Percentiles rank a stretch among this genome's conserved stretches.
Conservation (phyloP, 2,329 filamentous ascomycete species). For the Ophiostoma ips region DNA sequence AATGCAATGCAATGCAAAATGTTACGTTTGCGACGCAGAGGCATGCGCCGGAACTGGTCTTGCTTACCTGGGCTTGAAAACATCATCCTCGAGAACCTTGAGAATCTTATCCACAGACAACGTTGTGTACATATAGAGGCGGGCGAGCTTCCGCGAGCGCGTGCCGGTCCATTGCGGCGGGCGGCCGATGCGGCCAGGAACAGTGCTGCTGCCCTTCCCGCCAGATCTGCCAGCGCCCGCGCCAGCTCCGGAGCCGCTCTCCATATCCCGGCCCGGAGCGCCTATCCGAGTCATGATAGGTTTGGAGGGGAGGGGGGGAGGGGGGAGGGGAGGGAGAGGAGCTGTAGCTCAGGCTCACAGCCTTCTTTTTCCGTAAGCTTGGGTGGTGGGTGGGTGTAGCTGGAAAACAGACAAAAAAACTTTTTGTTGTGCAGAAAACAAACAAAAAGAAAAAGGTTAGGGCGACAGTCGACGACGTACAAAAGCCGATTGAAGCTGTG, state of each 20-base stretch:
- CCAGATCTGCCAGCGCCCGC: conserved; percentile 5
- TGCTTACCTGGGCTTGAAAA: conserved; percentile 32
- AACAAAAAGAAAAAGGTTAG: background rate
- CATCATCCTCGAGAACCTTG: conserved; percentile 29
- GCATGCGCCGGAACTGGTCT: no score
- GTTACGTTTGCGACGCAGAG: no score
- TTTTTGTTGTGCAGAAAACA: no score
- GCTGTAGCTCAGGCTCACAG: no score
- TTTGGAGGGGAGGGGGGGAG: background rate
- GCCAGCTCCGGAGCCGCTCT: conserved; percentile 5
- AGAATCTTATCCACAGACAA: conserved; percentile 39
- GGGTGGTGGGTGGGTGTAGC: background rate
- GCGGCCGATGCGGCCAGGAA: conserved; percentile 29
- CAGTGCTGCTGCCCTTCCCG: conserved; percentile 8
- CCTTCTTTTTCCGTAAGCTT: no score
- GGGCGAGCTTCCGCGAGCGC: conserved; percentile 37
- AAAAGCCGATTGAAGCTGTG: no score
- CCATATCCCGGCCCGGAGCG: conserved; percentile 7
- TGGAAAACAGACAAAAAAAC: no score
- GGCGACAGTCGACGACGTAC: no score
- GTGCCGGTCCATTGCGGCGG: conserved; percentile 42
- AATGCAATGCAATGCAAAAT: no score
- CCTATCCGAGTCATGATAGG: background rate
- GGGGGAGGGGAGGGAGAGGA: no score
- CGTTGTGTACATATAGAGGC: conserved; percentile 43